phyloP scores from a whole-genome alignment of 106 monocot species.

The Allium sativum region DNA sequence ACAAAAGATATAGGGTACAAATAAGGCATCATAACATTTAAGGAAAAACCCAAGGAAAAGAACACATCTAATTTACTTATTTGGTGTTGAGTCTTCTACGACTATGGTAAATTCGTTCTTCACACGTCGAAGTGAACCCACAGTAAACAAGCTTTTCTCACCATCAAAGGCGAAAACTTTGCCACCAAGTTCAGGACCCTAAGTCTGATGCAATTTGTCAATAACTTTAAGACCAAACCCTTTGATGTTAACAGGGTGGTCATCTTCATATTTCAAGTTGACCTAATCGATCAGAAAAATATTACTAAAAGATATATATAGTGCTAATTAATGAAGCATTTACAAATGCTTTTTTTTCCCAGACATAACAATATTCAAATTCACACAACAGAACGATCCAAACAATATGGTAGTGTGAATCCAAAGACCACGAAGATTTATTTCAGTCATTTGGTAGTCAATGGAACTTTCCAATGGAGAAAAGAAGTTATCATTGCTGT shows the following conservation, averaged over 20 bases:
- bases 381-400: too few species aligned
- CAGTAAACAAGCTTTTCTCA: conserved; percentile 69
- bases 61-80: conserved; percentile 21
- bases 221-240: conserved; percentile 70
- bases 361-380: too few species aligned
- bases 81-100: conserved; percentile 44
- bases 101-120: conserved; percentile 75
- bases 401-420: too few species aligned
- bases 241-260: conserved; percentile 64
- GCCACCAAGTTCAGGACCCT: conserved; percentile 45
- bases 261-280: conserved; percentile 85
- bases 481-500: too few species aligned
- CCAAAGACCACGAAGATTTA: too few species aligned
- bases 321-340: too few species aligned
- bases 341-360: too few species aligned
- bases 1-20: too few species aligned
- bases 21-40: too few species aligned
- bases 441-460: too few species aligned
- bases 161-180: conserved; percentile 90
- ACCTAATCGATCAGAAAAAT: conserved; percentile 27
- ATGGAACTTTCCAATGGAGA: too few species aligned
- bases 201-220: conserved; percentile 67
- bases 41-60: neutral
- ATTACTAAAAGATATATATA: too few species aligned
- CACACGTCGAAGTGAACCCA: conserved; percentile 59